Evolutionary conservation across 2,329 filamentous ascomycete genomes (phyloP).

Genomic region (Tolypocladium tundrense): DNA sequence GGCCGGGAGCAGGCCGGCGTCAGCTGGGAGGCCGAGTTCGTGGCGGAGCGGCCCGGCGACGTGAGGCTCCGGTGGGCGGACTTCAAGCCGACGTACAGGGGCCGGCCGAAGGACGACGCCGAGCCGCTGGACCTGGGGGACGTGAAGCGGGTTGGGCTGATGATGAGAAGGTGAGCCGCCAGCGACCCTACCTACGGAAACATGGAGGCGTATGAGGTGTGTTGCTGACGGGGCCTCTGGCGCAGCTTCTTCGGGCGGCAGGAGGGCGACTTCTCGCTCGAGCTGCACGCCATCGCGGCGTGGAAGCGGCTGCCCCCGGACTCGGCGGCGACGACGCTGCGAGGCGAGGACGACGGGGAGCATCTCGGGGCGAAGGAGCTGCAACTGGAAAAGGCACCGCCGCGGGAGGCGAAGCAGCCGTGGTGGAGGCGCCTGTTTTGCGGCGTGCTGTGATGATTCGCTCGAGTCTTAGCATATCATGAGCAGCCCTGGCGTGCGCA

Average conservation of each 20-base stretch:
- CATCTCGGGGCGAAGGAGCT: constrained; percentile 2
- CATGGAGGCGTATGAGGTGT: not conserved
- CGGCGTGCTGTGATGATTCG: constrained; percentile 9
- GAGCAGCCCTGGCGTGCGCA: too few species aligned
- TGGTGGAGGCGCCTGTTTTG: constrained; percentile 18
- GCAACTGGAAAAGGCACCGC: not conserved
- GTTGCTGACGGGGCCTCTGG: not conserved
- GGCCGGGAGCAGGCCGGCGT: constrained; percentile 63
- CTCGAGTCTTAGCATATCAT: not conserved
- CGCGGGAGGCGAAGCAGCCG: constrained; percentile 2
- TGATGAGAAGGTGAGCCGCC: constrained; percentile 61
- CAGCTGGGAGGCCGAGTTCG: constrained; percentile 66
- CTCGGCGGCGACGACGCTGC: not conserved
- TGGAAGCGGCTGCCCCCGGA: constrained; percentile 7
- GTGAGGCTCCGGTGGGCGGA: constrained; percentile 53
- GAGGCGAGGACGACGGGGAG: constrained; percentile 11
- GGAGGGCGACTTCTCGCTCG: constrained; percentile 50
- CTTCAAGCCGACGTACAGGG: constrained; percentile 65
- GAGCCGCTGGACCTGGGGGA: constrained; percentile 45
- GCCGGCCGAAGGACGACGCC: constrained; percentile 51
- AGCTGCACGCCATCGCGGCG: constrained; percentile 19
- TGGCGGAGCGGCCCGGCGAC: constrained; percentile 16
- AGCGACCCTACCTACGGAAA: not conserved
- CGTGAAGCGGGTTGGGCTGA: constrained; percentile 61
- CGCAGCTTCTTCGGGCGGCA: constrained; percentile 65